Evolutionary conservation across 331 rosid species (phyloP).

Genomic region (Quercus phellos): DNA sequence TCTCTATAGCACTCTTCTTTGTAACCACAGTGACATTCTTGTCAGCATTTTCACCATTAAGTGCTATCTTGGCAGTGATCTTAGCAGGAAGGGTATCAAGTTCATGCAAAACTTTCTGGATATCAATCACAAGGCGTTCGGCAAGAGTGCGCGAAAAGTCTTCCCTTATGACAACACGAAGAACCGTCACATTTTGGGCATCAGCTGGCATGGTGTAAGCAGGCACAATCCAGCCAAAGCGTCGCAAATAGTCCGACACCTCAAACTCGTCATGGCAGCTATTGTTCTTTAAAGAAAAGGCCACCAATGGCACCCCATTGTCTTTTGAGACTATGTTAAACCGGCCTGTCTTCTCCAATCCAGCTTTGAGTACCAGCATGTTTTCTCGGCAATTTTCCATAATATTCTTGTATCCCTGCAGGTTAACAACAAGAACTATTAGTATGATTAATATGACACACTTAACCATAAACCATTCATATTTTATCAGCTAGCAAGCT

Average conservation of each 20-base stretch:
- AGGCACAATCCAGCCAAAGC: constrained; percentile 86
- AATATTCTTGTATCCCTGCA: constrained; percentile 63
- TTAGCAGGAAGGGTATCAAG: constrained; percentile 54
- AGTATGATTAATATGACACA: not conserved
- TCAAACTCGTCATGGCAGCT: constrained; percentile 57
- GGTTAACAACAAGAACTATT: constrained; percentile 2
- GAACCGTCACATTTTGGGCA: constrained; percentile 67
- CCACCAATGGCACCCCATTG: constrained; percentile 75
- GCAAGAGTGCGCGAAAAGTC: constrained; percentile 82
- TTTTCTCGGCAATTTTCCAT: constrained; percentile 87
- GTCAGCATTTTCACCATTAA: constrained; percentile 9
- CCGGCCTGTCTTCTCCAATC: constrained; percentile 56
- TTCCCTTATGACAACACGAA: constrained; percentile 74
- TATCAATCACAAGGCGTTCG: constrained; percentile 62
- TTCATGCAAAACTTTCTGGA: constrained; percentile 57
- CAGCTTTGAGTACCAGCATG: constrained; percentile 70
- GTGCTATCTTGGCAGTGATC: constrained; percentile 18
- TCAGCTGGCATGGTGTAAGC: constrained; percentile 90
- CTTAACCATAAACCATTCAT: not conserved
- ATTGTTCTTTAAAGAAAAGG: constrained; percentile 65
- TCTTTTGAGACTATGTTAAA: constrained; percentile 70
- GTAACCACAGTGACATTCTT: constrained; percentile 16
- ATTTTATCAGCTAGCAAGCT: not conserved
- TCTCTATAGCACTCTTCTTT: constrained; percentile 57
- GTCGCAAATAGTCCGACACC: constrained; percentile 56